Conservation (phyloP, 192 early-diverging fungal genomes). For the Podochytrium sp. region DNA sequence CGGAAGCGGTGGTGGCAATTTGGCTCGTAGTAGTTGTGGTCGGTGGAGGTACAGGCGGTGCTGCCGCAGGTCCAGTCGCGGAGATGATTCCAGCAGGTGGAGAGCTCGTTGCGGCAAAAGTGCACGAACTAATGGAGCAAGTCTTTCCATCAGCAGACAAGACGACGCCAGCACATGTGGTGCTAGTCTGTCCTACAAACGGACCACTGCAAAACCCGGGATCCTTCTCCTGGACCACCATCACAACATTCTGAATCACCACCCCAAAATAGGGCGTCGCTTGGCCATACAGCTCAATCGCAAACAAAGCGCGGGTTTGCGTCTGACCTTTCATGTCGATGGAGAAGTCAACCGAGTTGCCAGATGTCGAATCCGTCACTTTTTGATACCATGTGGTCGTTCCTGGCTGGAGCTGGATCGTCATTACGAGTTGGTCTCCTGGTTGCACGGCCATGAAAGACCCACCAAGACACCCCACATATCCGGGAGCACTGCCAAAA, state of each 20-base stretch:
- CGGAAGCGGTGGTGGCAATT: no score
- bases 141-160: background rate
- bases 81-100: no score
- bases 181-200: background rate
- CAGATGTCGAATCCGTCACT: background rate
- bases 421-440: background rate
- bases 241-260: background rate
- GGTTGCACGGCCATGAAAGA: slow-evolving; percentile 1
- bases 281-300: background rate
- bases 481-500: background rate
- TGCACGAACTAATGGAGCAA: background rate
- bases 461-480: background rate
- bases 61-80: no score
- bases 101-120: no score
- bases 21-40: no score
- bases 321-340: slow-evolving; percentile 6
- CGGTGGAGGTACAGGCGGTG: no score
- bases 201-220: background rate
- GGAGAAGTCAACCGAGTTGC: background rate
- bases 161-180: background rate
- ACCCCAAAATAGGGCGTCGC: background rate
- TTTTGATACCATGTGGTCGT: slow-evolving; percentile 7
- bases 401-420: background rate
- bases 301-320: slow-evolving; percentile 1
- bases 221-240: background rate